Evolutionary conservation across 208 protist species (phyloP).

Genomic region (Wallacemonas sp.): DNA sequence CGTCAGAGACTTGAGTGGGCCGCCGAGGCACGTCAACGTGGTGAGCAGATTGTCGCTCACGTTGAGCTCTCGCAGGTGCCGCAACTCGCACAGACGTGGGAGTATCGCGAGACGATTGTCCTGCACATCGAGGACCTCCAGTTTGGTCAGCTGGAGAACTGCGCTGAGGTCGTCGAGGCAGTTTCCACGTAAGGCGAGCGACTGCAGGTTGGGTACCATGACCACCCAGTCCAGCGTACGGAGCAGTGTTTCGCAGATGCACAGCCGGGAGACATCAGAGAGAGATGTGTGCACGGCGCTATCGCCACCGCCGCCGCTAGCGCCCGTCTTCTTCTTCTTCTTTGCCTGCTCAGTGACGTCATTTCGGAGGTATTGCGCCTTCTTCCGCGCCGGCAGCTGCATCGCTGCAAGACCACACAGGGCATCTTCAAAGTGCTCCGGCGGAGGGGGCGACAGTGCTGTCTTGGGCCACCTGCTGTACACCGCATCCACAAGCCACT

Average conservation of each 20-base stretch:
- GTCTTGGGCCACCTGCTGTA: constrained; percentile 7
- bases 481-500: constrained; percentile 21
- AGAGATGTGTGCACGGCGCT: neutral
- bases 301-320: neutral
- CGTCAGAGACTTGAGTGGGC: constrained; percentile 45
- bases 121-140: constrained; percentile 65
- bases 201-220: constrained; percentile 29
- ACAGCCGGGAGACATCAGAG: constrained; percentile 15
- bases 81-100: constrained; percentile 40
- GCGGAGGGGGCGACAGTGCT: constrained; percentile 5
- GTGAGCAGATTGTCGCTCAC: constrained; percentile 79
- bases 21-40: constrained; percentile 31
- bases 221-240: constrained; percentile 10
- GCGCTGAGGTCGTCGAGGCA: constrained; percentile 50
- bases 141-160: constrained; percentile 43
- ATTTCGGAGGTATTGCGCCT: constrained; percentile 1
- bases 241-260: constrained; percentile 36
- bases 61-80: constrained; percentile 45
- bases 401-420: neutral
- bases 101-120: constrained; percentile 63
- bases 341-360: neutral
- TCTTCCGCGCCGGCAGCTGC: constrained; percentile 2
- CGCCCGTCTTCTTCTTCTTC: neutral
- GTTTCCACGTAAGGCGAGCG: constrained; percentile 57
- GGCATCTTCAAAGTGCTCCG: constrained; percentile 26